Base-by-base conservation (phyloP, 2,329 filamentous ascomycete species). In the Mycosphaerella arachidis region DNA sequence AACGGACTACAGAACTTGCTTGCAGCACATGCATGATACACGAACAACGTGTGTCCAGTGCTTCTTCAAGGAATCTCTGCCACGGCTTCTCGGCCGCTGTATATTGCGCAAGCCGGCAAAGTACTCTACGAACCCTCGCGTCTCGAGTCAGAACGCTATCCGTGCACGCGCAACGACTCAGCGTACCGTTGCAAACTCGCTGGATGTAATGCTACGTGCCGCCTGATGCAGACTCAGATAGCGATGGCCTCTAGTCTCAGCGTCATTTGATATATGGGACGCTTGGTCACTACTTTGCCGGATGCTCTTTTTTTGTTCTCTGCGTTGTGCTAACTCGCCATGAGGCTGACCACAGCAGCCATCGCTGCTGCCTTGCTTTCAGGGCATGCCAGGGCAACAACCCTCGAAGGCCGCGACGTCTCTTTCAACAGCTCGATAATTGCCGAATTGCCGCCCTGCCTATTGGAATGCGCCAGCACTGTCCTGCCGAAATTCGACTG, bases 401-500 rank as follows among this genome's bases (percentile, higher is more conserved):
- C 10, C 13, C 29, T 50, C 6, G 46, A 29, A 7, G 13, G 12
- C 29, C 46, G 20, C 46, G 46, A 27, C 20, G 46, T 27, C 16
- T 43, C 40, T 9, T 50, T 46, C 24, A 46, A 55, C 16, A 10
- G 18, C 13, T 45, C 53, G 8, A 18, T 16, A 16, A 20, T 46
- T 3, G 20, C 35, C 40, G 18, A 50, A 10, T 30, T 59, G 29
- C 57, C 57, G 27, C 18, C n/a, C 12, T 59, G 57, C 35, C 40
- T 59, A 2, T 37, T 46, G 45, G 13, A 55, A 50, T 59, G 57
- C 33, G 51, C 37, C 5, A 50, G 31, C 16, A 35, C 48, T 13
- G 29, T 59, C 12, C 52, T 59, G 24, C 57, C 57, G 27, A 48
- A 59, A 20, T 59, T 55, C 20, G 53, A 59, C 30, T 59, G 57